A percentile compares a stretch with the other conserved stretches of the same genome.
Evolutionary conservation across 345 rosid genomes (phyloP).

Genomic region (Durio zibethinus): DNA sequence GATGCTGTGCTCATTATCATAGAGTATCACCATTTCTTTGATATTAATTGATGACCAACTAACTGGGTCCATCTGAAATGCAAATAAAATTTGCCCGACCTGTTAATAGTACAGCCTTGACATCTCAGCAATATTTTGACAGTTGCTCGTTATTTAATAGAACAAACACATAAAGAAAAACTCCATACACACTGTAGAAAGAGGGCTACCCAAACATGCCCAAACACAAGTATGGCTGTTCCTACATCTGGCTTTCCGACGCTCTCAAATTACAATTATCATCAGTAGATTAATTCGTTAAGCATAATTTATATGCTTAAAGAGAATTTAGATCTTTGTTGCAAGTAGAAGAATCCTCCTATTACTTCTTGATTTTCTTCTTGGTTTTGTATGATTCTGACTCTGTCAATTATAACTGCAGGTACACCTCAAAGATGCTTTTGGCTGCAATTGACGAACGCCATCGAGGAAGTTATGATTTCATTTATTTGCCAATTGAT

Average conservation of each 20-base stretch:
- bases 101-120: not conserved
- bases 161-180: not conserved
- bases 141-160: not conserved
- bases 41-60: not conserved
- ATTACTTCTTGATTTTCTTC: not conserved
- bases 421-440: constrained; percentile 76
- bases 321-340: not conserved
- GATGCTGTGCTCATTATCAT: not conserved
- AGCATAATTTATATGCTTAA: not conserved
- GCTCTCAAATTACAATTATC: not conserved
- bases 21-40: not conserved
- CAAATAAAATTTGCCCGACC: not conserved
- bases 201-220: not conserved
- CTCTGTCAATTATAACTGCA: constrained; percentile 23
- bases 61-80: not conserved
- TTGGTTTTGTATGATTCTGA: not conserved
- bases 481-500: constrained; percentile 69
- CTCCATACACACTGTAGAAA: not conserved
- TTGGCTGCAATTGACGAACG: constrained; percentile 68
- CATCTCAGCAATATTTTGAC: not conserved
- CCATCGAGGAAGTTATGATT: constrained; percentile 62
- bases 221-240: not conserved
- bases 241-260: not conserved
- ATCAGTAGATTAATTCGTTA: not conserved
- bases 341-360: not conserved